Base-by-base conservation (phyloP, 2,329 filamentous ascomycete genomes). In the Diaporthe humulicola region DNA sequence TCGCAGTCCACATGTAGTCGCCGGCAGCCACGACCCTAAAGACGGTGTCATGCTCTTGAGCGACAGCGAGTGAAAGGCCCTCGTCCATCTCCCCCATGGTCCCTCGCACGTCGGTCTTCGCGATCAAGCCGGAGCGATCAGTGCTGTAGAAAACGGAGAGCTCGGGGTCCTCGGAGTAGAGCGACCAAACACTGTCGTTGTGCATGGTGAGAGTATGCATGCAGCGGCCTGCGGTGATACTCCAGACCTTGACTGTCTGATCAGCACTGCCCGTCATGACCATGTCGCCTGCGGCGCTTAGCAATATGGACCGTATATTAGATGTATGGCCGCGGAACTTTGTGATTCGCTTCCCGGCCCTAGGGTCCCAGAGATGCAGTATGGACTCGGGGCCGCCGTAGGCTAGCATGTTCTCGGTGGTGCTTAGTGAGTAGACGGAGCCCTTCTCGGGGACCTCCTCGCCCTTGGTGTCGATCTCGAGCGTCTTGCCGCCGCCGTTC, bases 171-270 rank as follows among this genome's bases (percentile, higher is more conserved):
- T 96, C 93, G 0, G 97, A 98, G 84, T 94, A 98, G 30, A 99
- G 88, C 1, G 95, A 97, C 97, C 97, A 99, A 30, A 99, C 95
- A 82, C 96, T 98, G 81, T 98, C 95, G 81, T 98, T 98, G 85
- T 99, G 97, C 97, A 99, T 99, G 72, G 96, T 98, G 79, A 99
- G 90, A 0, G 97, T 99, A 84, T 98, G 95, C 93, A 98, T 96
- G 88, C 97, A 99, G 79, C 97, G 90, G 73, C 97, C 97, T 30
- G 95, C 96, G 15, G 94, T 97, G 79, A 98, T 93, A 78, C 96
- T 98, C 97, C 97, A 99, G 74, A 98, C 92, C 86, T 99, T 99
- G 86, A 99, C 93, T 0, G 97, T 98, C 85, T 98, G 95, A 83
- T 99, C 97, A 1, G 96, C 96, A 79, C 96, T 98, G 19, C 95